These are phyloP conservation scores for Podaxis carcinomalis DNA, from an alignment of 768 basidiomycete species.

Conservation along the genomic window DNA sequence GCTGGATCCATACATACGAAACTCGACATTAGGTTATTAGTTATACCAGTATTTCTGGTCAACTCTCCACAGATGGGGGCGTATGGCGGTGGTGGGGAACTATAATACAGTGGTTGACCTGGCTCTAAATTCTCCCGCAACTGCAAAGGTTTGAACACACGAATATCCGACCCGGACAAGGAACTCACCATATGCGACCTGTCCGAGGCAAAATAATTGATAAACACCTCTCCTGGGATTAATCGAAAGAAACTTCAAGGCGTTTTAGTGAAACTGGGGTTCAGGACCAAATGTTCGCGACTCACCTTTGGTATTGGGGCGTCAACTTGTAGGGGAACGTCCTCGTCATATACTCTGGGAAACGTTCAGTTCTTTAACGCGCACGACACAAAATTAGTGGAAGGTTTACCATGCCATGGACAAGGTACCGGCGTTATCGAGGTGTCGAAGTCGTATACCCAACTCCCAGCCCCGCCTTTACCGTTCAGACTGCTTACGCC, in stretches of 20 bases:
- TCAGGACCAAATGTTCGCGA: not conserved
- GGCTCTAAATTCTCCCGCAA: not conserved
- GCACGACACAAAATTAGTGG: not conserved
- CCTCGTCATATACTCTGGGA: conserved; percentile 38
- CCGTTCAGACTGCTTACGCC: not conserved
- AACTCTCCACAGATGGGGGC: conserved; percentile 41
- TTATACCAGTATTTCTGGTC: conserved; percentile 33
- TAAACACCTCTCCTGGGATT: conserved; percentile 44
- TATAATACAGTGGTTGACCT: conserved; percentile 24
- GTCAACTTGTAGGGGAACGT: conserved; percentile 39
- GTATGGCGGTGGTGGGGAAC: conserved; percentile 45
- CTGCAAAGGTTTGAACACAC: not conserved
- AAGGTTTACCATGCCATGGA: conserved; percentile 39
- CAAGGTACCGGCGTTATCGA: conserved; percentile 43
- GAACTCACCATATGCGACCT: conserved; percentile 68
- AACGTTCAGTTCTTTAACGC: not conserved
- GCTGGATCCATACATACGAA: conserved; percentile 47
- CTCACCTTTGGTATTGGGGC: conserved; percentile 41
- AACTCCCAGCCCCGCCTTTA: conserved; percentile 22
- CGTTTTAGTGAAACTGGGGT: not conserved
- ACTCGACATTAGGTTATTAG: conserved; percentile 53
- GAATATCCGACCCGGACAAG: not conserved
- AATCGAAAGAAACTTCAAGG: conserved; percentile 56
- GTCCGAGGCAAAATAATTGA: conserved; percentile 67
- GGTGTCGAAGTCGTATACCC: conserved; percentile 74